These are phyloP conservation scores for Dactylellina cionopaga DNA, from an alignment of 2,329 filamentous ascomycete genomes.

Conservation along the genomic window DNA sequence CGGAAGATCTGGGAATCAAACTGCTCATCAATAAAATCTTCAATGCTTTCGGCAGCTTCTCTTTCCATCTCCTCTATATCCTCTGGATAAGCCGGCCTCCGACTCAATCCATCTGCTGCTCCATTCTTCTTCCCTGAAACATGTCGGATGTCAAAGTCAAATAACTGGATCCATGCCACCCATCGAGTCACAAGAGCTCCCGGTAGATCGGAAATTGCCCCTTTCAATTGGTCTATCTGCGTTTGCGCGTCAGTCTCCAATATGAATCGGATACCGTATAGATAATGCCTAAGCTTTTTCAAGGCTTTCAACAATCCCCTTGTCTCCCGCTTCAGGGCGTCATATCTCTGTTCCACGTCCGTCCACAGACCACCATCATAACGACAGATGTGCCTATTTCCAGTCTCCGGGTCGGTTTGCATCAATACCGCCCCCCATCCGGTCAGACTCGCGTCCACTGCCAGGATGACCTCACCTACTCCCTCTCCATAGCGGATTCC, in stretches of 20 bases:
- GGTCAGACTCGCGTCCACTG: not conserved
- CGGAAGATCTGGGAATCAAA: not conserved
- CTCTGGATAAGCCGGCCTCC: not conserved
- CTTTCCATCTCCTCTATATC: not conserved
- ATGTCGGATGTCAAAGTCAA: not conserved
- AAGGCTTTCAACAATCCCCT: not conserved
- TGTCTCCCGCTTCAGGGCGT: not conserved
- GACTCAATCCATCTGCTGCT: not conserved
- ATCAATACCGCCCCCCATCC: not conserved
- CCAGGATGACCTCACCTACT: not conserved
- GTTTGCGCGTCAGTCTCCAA: not conserved
- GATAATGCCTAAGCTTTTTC: not conserved
- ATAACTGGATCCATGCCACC: too few relatives aligned
- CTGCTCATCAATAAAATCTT: not conserved
- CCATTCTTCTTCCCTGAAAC: not conserved
- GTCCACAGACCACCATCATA: not conserved
- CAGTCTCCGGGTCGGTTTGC: not conserved
- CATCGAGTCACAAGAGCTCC: not conserved
- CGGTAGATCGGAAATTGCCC: not conserved
- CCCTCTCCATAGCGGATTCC: not conserved
- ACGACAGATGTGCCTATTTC: not conserved
- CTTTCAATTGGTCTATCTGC: not conserved
- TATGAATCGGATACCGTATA: not conserved
- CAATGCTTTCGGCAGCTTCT: not conserved
- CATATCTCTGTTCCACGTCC: not conserved